These are phyloP conservation scores for Solanum hybrid DNA, from an alignment of 305 asterid species.

Conservation along the genomic window DNA sequence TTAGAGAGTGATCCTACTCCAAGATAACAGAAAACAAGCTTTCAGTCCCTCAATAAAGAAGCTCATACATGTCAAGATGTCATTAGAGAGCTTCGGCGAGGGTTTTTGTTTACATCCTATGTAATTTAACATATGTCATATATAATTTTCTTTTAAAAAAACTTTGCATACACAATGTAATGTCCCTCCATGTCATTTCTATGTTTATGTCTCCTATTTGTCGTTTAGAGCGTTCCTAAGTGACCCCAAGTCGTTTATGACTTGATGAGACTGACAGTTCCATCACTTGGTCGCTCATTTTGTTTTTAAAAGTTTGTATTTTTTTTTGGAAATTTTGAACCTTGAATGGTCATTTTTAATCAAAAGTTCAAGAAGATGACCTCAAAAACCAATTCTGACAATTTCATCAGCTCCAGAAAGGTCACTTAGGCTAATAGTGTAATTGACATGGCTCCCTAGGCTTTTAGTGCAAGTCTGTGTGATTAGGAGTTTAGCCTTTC, in stretches of 20 bases:
- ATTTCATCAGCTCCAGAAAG: not conserved
- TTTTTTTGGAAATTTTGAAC: not conserved
- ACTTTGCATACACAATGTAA: not conserved
- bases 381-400: not conserved
- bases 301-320: too few species aligned
- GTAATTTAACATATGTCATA: not conserved
- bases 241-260: not conserved
- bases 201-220: not conserved
- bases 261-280: not conserved
- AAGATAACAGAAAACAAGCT: not conserved
- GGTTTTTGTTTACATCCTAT: not conserved
- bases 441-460: not conserved
- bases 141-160: not conserved
- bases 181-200: not conserved
- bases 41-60: not conserved
- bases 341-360: not conserved
- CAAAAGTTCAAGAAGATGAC: not conserved
- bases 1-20: constrained; percentile 49
- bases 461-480: not conserved
- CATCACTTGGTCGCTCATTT: not conserved
- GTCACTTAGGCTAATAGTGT: not conserved
- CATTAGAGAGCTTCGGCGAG: not conserved
- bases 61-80: not conserved
- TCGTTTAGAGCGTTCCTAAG: not conserved
- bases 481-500: not conserved